These are phyloP conservation scores for Funneliformis caledonium DNA, from an alignment of 371 early-diverging fungal species.

Conservation along the genomic window DNA sequence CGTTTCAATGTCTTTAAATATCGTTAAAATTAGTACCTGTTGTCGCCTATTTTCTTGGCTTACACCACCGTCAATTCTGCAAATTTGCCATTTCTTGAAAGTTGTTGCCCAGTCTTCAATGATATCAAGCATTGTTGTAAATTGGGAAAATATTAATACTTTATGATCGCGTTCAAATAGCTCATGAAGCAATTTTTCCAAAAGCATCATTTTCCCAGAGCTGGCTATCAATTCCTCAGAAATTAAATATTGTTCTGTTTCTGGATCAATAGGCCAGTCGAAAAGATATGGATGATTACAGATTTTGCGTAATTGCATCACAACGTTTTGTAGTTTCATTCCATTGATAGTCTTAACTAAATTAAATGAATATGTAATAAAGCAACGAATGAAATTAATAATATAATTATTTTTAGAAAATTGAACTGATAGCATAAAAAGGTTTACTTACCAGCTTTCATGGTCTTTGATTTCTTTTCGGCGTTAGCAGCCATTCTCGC, in stretches of 20 bases:
- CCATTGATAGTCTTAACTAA: conserved; percentile 57
- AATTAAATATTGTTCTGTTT: conserved; percentile 51
- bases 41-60: conserved; percentile 77
- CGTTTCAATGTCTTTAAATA: background rate
- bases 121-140: conserved; percentile 91
- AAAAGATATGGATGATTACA: conserved; percentile 97
- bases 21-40: conserved; percentile 59
- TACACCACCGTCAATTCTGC: conserved; percentile 94
- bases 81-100: conserved; percentile 78
- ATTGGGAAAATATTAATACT: conserved; percentile 94
- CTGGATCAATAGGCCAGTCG: conserved; percentile 71
- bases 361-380: background rate
- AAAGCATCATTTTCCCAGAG: conserved; percentile 87
- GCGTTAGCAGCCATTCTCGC: conserved; percentile 29
- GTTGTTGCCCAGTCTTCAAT: conserved; percentile 87
- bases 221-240: conserved; percentile 64
- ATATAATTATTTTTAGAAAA: background rate
- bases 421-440: background rate
- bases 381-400: background rate
- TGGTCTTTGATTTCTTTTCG: conserved; percentile 44
- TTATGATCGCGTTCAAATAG: conserved; percentile 82
- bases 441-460: conserved; percentile 33
- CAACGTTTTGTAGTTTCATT: conserved; percentile 73
- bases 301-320: conserved; percentile 95
- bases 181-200: conserved; percentile 82